Evolutionary conservation across 768 basidiomycete species (phyloP).

Genomic region (Xerocomellus chrysenteron): DNA sequence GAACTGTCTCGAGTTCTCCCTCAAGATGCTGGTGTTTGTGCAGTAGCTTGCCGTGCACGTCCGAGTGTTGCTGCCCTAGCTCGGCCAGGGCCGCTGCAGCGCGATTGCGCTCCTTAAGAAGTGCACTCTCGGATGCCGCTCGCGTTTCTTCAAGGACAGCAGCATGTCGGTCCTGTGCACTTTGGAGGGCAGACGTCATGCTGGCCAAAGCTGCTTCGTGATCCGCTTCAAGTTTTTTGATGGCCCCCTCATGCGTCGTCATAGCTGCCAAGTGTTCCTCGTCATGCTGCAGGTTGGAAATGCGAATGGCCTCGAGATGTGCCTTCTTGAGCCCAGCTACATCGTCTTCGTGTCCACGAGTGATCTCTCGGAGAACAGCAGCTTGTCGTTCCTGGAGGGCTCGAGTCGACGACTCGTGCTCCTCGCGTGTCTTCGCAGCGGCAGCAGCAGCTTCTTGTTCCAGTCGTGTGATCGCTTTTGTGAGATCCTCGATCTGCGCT

Average conservation of each 20-base stretch:
- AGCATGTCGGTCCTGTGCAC: slow-evolving; percentile 36
- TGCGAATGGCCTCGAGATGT: slow-evolving; percentile 44
- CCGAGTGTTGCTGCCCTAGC: slow-evolving; percentile 46
- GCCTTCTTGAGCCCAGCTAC: slow-evolving; percentile 45
- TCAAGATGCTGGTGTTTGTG: slow-evolving; percentile 36
- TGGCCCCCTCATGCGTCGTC: slow-evolving; percentile 44
- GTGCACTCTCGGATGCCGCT: slow-evolving; percentile 30
- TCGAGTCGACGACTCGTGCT: slow-evolving; percentile 48
- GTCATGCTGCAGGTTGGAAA: slow-evolving; percentile 31
- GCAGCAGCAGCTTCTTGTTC: slow-evolving; percentile 44
- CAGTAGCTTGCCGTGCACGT: slow-evolving; percentile 44
- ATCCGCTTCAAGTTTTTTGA: slow-evolving; percentile 41
- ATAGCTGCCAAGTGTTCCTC: slow-evolving; percentile 37
- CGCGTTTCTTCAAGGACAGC: slow-evolving; percentile 38
- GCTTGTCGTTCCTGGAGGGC: slow-evolving; percentile 57
- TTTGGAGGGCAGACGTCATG: slow-evolving; percentile 40
- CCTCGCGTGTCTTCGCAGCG: slow-evolving; percentile 39
- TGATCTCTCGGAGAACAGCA: slow-evolving; percentile 51
- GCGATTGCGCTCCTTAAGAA: slow-evolving; percentile 49
- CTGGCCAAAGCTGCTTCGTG: slow-evolving; percentile 48
- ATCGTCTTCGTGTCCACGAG: slow-evolving; percentile 56
- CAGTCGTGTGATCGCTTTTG: slow-evolving; percentile 49
- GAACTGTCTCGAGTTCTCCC: slow-evolving; percentile 62
- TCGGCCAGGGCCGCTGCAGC: slow-evolving; percentile 48
- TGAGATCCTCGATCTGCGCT: slow-evolving; percentile 62